Percentiles rank a stretch among this genome's conserved stretches.
These are phyloP conservation scores for Suhomyces ambrosiae DNA, from an alignment of 1,139 yeast genomes.

Conservation along the genomic window DNA sequence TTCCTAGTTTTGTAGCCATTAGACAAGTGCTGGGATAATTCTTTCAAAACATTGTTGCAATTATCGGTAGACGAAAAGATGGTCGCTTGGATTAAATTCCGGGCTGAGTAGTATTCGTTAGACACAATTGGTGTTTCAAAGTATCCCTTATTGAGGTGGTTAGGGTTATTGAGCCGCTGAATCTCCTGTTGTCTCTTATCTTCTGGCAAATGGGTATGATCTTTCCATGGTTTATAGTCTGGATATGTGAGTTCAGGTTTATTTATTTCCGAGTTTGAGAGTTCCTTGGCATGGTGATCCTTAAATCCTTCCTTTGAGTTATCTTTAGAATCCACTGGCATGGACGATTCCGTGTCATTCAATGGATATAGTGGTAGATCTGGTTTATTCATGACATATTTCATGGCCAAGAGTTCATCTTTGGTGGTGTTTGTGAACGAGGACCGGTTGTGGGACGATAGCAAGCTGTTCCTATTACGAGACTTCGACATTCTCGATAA, in stretches of 20 bases:
- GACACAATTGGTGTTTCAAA: slow-evolving; percentile 61
- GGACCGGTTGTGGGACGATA: slow-evolving; percentile 33
- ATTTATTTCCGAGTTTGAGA: background rate
- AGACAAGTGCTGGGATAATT: slow-evolving; percentile 54
- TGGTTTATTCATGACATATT: slow-evolving; percentile 42
- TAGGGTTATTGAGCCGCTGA: slow-evolving; percentile 32
- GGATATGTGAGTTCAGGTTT: slow-evolving; percentile 49
- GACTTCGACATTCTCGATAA: slow-evolving; percentile 35
- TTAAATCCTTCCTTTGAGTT: background rate
- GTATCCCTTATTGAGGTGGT: slow-evolving; percentile 45
- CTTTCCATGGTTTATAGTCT: slow-evolving; percentile 80
- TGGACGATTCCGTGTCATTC: slow-evolving; percentile 21
- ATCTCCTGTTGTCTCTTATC: slow-evolving; percentile 26
- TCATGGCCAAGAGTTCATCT: slow-evolving; percentile 41
- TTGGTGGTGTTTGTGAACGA: slow-evolving; percentile 28
- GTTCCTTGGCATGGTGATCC: background rate
- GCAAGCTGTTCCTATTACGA: slow-evolving; percentile 38
- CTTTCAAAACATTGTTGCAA: slow-evolving; percentile 41
- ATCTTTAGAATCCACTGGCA: background rate
- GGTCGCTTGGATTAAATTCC: slow-evolving; percentile 52
- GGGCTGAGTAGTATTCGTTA: slow-evolving; percentile 52
- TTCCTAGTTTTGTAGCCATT: slow-evolving; percentile 65
- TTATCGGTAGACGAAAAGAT: slow-evolving; percentile 41
- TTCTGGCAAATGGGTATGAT: slow-evolving; percentile 54
- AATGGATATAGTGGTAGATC: slow-evolving; percentile 39